A percentile compares a stretch with the other conserved stretches of the same genome.
Conservation (phyloP, 306 rosid species). For the Dryas alaskensis region DNA sequence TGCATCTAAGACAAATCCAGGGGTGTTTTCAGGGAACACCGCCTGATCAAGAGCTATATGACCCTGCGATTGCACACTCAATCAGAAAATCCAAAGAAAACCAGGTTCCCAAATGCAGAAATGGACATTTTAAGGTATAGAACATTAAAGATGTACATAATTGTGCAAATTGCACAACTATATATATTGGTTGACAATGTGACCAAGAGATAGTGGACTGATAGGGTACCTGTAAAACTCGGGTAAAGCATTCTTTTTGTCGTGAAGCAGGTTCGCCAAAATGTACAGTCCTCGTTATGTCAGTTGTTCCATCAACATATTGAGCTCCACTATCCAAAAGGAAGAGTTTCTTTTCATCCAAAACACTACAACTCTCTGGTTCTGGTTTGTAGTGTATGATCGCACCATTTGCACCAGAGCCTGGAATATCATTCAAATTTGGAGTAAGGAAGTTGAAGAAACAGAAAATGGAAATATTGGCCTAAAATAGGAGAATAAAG, state of each 20-base stretch:
- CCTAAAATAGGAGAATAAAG: background rate
- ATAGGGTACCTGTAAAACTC: conserved; percentile 79
- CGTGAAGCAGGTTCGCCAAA: conserved; percentile 71
- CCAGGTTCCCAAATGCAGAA: conserved; percentile 14
- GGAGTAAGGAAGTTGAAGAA: conserved; percentile 10
- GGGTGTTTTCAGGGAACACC: conserved; percentile 84
- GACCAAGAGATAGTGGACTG: background rate
- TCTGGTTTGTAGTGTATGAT: conserved; percentile 93
- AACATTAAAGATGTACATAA: background rate
- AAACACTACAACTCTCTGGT: conserved; percentile 68
- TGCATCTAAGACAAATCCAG: conserved; percentile 94
- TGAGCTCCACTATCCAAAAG: conserved; percentile 98
- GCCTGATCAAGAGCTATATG: conserved; percentile 89
- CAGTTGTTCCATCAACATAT: conserved; percentile 94
- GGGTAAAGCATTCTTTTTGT: conserved; percentile 82
- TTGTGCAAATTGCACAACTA: background rate
- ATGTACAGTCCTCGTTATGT: conserved; percentile 93
- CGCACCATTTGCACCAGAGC: conserved; percentile 92
- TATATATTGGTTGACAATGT: background rate
- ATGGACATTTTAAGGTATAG: conserved; percentile 2
- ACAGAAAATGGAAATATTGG: background rate
- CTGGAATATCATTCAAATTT: conserved; percentile 43
- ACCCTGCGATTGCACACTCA: conserved; percentile 58
- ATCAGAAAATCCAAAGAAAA: conserved; percentile 24
- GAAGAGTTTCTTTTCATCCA: conserved; percentile 72